phyloP scores from a whole-genome alignment of 352 stramenopile species.

The Phytopythium kandeliae region DNA sequence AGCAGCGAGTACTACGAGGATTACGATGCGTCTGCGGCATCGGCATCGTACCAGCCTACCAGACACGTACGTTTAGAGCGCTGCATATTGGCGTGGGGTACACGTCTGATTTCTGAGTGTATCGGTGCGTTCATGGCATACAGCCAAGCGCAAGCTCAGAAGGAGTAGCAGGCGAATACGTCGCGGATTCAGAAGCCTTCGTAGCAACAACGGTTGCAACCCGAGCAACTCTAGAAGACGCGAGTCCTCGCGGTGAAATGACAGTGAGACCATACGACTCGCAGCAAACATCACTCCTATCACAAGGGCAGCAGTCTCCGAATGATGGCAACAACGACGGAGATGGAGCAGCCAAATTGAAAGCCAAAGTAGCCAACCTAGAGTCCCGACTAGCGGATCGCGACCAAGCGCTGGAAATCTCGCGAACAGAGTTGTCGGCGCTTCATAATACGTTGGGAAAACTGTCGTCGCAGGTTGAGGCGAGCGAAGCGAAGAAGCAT shows the following conservation, averaged over 20 bases:
- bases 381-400: conserved; percentile 19
- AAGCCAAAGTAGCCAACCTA: conserved; percentile 14
- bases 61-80: not conserved
- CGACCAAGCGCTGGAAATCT: conserved; percentile 14
- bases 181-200: not conserved
- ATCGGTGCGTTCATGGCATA: not conserved
- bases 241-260: conserved; percentile 2
- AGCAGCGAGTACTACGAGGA: conserved; percentile 8
- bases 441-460: conserved; percentile 16
- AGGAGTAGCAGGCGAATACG: not conserved
- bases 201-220: not conserved
- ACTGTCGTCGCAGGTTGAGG: conserved; percentile 16
- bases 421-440: conserved; percentile 13
- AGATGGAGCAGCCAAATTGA: conserved; percentile 2
- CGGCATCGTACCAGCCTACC: not conserved
- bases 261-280: not conserved
- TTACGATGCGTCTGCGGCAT: not conserved
- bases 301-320: not conserved
- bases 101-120: too few species aligned
- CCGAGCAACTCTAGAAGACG: not conserved
- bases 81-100: too few species aligned
- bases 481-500: conserved; percentile 19
- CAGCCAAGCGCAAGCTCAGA: not conserved
- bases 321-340: not conserved
- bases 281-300: not conserved